Evolutionary conservation across 805 yeast species (phyloP), one percentile per base, ranked within the genome.

Genomic region (Candida pseudofarinosa): DNA sequence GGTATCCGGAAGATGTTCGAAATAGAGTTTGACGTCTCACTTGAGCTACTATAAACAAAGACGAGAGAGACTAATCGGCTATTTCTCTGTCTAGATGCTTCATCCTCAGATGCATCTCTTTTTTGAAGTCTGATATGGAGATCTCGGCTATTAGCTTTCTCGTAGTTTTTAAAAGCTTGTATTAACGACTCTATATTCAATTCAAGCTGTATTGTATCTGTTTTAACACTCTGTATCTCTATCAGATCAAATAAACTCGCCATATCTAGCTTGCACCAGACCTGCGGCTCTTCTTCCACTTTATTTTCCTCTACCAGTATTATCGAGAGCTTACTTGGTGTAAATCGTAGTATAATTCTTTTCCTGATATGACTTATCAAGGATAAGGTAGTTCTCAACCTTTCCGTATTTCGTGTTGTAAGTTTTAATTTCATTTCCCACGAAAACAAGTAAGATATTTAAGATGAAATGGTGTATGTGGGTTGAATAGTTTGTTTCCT

Each of bases 1-100:
- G 95, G 91, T 15, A 90, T 76, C 39, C 80, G 79, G 52, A 82
- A 80, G 5, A 85, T 74, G 53, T 84, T 88, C 46, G 76, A 74
- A 14, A 86, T 71, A 2, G 77, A 63, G 18, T 74, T 71, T 7
- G 73, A 41, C 60, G 58, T 39, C 59, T 57, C 30, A 59, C 65
- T 52, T 59, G 60, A 63, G 46, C 79, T 81, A 15, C 77, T 71
- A 53, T 80, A 82, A 49, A 69, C 72, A 13, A 85, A 50, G 0
- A 81, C 79, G 42, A 85, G 60, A 17, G 76, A 72, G 1, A 85
- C 83, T 1, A 71, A 62, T 37, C 75, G 51, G 26, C 73, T 65
- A 32, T 63, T 59, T 16, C 55, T 52, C 12, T 47, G 41, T 28
- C 45, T 54, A 5, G 49, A 31, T 32, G 62, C 55, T 28, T 51